Percentiles rank a stretch among this genome's conserved stretches.
Evolutionary conservation across 2,329 filamentous ascomycete genomes (phyloP).

Genomic region (Ceratocystis albifundus): DNA sequence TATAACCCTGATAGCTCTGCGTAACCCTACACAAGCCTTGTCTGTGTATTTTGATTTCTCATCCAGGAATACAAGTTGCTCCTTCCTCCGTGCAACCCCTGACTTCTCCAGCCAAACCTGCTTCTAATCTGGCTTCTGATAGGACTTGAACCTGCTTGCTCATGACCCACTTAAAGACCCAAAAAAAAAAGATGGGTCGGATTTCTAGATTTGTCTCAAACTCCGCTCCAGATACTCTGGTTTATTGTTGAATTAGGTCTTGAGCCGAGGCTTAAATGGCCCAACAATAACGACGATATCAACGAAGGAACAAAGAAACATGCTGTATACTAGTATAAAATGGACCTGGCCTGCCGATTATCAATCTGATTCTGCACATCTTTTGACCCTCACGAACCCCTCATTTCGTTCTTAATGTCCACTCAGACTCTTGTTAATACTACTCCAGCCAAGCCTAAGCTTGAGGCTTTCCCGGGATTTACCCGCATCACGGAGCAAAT

Average conservation of each 20-base stretch:
- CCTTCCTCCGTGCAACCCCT: background rate
- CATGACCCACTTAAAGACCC: background rate
- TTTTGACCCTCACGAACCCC: too few relatives aligned
- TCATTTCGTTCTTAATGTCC: background rate
- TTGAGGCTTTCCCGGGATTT: constrained; percentile 35
- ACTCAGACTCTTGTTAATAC: background rate
- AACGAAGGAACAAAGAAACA: background rate
- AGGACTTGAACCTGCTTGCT: background rate
- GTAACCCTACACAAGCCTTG: background rate
- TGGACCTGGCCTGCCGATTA: too few relatives aligned
- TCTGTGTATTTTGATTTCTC: background rate
- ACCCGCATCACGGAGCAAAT: constrained; percentile 38
- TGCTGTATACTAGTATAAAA: background rate
- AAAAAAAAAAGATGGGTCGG: background rate
- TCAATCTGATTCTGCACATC: too few relatives aligned
- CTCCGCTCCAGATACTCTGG: background rate
- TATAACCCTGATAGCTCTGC: background rate
- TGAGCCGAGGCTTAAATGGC: background rate
- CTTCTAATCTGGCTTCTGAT: background rate
- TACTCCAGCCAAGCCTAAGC: constrained; percentile 21
- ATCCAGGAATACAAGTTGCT: background rate
- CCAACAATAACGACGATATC: background rate
- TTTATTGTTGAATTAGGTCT: too few relatives aligned
- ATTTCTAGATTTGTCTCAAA: background rate
- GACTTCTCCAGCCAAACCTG: background rate